Evolutionary conservation across 768 basidiomycete species (phyloP), one percentile per base, ranked within the genome.

Genomic region (Hypholoma fasciculare): DNA sequence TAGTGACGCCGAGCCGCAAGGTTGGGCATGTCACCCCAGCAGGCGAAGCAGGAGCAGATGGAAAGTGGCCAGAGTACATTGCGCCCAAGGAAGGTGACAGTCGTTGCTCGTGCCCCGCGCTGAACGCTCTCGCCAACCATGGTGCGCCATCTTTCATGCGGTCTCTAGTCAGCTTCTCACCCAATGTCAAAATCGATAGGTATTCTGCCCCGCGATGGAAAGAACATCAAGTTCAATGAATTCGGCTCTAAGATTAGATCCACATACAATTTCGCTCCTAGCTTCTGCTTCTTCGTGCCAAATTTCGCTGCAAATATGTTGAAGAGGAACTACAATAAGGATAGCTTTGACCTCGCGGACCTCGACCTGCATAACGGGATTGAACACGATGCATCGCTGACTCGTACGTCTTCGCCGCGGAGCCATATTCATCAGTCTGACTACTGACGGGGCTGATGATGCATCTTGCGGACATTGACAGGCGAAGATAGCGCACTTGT

Each of bases 61-160:
- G 89, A 0, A 66, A 77, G 46, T 92, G 90, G 90, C 89, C 90
- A 0, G 83, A 86, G 64, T 91, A 79, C 65, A 71, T 77, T 1
- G 70, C 85, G 2, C 80, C 88, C 9, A 71, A 69, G 56, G 78
- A 84, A 8, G 83, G 82, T 1, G 90, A 92, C 62, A 90, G 89
- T 64, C 77, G 91, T 2, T 82, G 83, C 60, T 82, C 86, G 1
- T 92, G 90, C 61, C 90, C 90, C 1, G 89, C 82, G 12, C 68
- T 93, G 58, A 93, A 94, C 62, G 87, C 89, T 0, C 76, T 94
- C 82, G 89, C 91, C 7, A 93, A 93, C 67, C 91, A 93, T 59
- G 92, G 91, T 91, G 39, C 34, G 73, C n/a, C 8, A 40, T 34
- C 30, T 34, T 27, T 7, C 40, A 40, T 46, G 6, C 12, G 30